Percentiles rank a stretch among this genome's conserved stretches.
Evolutionary conservation across 352 stramenopile species (phyloP).

Genomic region (Globisporangium emineosum): DNA sequence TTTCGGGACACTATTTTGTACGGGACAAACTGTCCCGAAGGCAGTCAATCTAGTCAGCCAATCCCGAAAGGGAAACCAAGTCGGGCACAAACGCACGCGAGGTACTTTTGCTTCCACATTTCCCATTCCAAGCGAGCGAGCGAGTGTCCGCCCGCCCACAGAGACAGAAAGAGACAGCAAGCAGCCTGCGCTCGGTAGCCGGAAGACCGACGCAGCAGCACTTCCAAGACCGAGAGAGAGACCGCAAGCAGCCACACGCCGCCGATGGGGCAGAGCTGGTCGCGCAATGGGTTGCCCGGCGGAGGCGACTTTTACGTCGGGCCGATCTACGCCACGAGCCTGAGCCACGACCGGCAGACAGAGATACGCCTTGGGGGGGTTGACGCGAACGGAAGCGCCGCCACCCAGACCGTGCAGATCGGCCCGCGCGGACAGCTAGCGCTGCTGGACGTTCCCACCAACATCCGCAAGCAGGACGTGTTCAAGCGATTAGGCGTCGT

Average conservation of each 20-base stretch:
- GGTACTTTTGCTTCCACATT: constrained; percentile 21
- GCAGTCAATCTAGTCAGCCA: constrained; percentile 22
- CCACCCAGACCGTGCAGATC: constrained; percentile 60
- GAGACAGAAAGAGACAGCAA: constrained; percentile 12
- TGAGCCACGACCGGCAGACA: constrained; percentile 85
- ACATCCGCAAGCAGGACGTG: constrained; percentile 64
- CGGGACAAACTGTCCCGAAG: constrained; percentile 17
- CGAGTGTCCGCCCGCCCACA: not conserved
- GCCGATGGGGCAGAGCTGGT: constrained; percentile 61
- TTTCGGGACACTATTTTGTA: not conserved
- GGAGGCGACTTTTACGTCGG: constrained; percentile 80
- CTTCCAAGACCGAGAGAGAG: not conserved
- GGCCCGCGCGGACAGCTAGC: constrained; percentile 63
- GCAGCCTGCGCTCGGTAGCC: not conserved
- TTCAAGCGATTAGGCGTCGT: constrained; percentile 78
- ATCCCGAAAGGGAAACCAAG: constrained; percentile 12
- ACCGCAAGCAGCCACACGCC: not conserved
- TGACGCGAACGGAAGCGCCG: constrained; percentile 25
- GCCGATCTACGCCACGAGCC: constrained; percentile 78
- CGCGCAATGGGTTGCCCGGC: constrained; percentile 52
- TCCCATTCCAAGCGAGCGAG: constrained; percentile 6
- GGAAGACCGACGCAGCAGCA: not conserved
- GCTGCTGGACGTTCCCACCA: constrained; percentile 50
- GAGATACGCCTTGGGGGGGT: constrained; percentile 64
- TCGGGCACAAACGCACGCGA: constrained; percentile 16